Base-by-base conservation (phyloP, 202 grass and related monocot species). In the Carex arenaria region DNA sequence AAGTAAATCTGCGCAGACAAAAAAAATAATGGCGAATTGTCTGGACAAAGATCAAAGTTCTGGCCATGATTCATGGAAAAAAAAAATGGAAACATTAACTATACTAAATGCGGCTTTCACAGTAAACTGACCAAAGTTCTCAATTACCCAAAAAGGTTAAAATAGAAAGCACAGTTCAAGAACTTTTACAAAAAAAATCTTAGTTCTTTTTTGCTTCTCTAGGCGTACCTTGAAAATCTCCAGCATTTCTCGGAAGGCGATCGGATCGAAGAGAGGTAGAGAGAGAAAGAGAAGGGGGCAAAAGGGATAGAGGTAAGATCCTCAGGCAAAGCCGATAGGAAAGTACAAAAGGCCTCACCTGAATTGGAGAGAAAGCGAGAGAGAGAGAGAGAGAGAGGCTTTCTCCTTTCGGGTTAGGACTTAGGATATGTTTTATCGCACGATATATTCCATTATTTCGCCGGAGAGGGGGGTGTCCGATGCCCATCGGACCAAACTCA, bases 181-280 rank as follows among this genome's bases (percentile, higher is more conserved):
- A 76, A 56, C 47, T 18, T 32, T 18, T 32, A 5, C 13, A 31
- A 0, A 14, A 8, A 8, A 14, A 8, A 9, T 2, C 36, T 57
- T 55, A n/a, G 11, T 54, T 55, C 1, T 56, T 18, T 54, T 76
- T 76, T 9, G 10, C 12, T 38, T 65, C 15, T 63, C 31, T 47
- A 51, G 4, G 38, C 56, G 38, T 81, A 81, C 78, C 78, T 81
- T 65, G 60, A 81, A 81, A 81, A 64, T 65, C 78, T 65, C 36
- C 34, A 81, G 78, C 78, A 81, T 65, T 81, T 81, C 60, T 81
- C n/a, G 60, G 53, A 43, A 82, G 63, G 80, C 62, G 66, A 82
- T 82, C 80, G 47, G 63, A 70, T 72, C n/a, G 69, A 17, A 66
- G 52, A 62, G 22, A 57, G 81, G 20, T 20, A 20, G 26, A 32